Evolutionary conservation across 768 basidiomycete species (phyloP).

Genomic region (Collybia sp.): DNA sequence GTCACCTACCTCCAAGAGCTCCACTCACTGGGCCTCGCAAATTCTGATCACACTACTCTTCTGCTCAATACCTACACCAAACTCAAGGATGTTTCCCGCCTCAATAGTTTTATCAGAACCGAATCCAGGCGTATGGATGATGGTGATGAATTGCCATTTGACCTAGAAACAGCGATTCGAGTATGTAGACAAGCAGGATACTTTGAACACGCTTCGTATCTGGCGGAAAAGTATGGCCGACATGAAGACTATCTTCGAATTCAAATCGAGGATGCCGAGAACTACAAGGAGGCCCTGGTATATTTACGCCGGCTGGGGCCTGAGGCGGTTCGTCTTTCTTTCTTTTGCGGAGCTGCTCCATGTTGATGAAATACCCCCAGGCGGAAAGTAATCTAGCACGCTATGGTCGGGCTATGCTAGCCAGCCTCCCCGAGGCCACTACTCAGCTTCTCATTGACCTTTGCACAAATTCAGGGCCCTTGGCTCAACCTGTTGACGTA

Average conservation of each 20-base stretch:
- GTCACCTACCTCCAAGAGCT: slow-evolving; percentile 95
- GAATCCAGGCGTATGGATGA: slow-evolving; percentile 58
- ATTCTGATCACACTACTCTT: slow-evolving; percentile 94
- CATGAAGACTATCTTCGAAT: slow-evolving; percentile 94
- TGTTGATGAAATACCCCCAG: slow-evolving; percentile 28
- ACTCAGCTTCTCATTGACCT: slow-evolving; percentile 90
- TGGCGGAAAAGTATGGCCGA: slow-evolving; percentile 86
- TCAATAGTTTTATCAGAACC: slow-evolving; percentile 90
- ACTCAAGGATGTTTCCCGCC: slow-evolving; percentile 82
- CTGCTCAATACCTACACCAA: slow-evolving; percentile 98
- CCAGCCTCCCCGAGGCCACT: slow-evolving; percentile 80
- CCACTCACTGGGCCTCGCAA: slow-evolving; percentile 85
- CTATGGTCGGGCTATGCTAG: slow-evolving; percentile 85
- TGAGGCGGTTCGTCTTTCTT: slow-evolving; percentile 56
- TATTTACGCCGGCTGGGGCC: slow-evolving; percentile 80
- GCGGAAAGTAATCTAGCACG: slow-evolving; percentile 82
- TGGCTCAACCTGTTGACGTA: slow-evolving; percentile 24
- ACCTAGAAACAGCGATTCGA: slow-evolving; percentile 93
- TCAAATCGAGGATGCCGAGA: slow-evolving; percentile 87
- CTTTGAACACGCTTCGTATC: slow-evolving; percentile 90
- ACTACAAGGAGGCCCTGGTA: slow-evolving; percentile 73
- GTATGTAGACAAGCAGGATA: slow-evolving; percentile 97
- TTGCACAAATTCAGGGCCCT: slow-evolving; percentile 65
- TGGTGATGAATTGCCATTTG: slow-evolving; percentile 81
- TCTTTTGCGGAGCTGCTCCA: not conserved